Evolutionary conservation across 768 basidiomycete species (phyloP), one percentile per base, ranked within the genome.

Genomic region (Xerocomellus amylosporus): DNA sequence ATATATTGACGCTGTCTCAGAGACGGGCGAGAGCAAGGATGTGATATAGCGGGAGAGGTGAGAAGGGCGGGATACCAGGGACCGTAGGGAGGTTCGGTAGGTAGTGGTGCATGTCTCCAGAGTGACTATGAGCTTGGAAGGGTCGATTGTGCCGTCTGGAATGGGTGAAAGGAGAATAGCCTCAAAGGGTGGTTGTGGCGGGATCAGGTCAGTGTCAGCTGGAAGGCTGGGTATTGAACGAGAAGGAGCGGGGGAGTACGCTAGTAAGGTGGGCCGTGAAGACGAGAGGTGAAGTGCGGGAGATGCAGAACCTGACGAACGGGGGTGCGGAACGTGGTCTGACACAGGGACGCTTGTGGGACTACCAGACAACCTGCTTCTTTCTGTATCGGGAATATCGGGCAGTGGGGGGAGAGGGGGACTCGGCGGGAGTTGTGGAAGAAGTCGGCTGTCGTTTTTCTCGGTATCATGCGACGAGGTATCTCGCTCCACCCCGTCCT

Each of bases 31-130:
- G 52, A 80, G 68, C 22, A 86, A 61, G 14, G 78, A 74, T 1
- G 64, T 66, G n/a, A 87, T 58, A 62, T 83, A 86, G n/a, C 63
- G 73, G 0, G 87, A 77, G 14, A 92, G 77, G 57, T 81, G 73
- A 0, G 90, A 91, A 0, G 85, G 80, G 5, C 86, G 82, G 13
- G 89, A 88, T 3, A 74, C 76, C 43, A 93, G 68, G 5, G 90
- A 88, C 19, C 75, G 74, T 49, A 90, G 68, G 0, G 86, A 87
- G 4, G 89, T 89, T 54, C 80, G 79, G 63, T 82, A 79, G 0
- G 84, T 83, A 30, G 74, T 63, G 0, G 88, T 88, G 59, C 82
- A 84, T 15, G 90, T 90, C 70, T 93, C 90, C 43, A 93, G 60
- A 3, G 83, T 82, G 46, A 93, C 78, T 46, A 92, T 82, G 33